A percentile compares a stretch with the other conserved stretches of the same genome.
phyloP scores from a whole-genome alignment of 1,284 basidiomycete genomes.

The Melampsora larici-populina region DNA sequence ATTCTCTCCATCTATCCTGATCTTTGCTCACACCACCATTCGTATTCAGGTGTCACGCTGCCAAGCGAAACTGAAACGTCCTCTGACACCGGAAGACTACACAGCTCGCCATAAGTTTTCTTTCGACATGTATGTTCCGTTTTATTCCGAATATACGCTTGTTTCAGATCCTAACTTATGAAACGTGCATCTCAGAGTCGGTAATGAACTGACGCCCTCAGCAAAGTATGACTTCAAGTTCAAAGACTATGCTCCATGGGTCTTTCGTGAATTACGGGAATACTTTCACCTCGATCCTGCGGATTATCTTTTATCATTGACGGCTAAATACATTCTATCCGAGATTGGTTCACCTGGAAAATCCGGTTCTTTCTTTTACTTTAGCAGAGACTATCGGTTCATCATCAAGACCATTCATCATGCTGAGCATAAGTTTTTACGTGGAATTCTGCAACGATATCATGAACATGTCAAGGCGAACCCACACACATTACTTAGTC shows the following conservation, averaged over 20 bases:
- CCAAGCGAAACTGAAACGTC: slow-evolving; percentile 86
- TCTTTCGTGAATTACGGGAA: slow-evolving; percentile 91
- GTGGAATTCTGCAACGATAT: slow-evolving; percentile 78
- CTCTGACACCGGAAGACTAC: slow-evolving; percentile 82
- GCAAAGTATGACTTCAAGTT: slow-evolving; percentile 98
- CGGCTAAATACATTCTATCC: slow-evolving; percentile 94
- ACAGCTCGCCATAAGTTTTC: slow-evolving; percentile 87
- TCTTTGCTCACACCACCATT: not conserved
- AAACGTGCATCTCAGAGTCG: slow-evolving; percentile 62
- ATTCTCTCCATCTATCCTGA: not conserved
- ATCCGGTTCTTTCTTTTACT: slow-evolving; percentile 98
- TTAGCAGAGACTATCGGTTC: slow-evolving; percentile 96
- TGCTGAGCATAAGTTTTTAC: slow-evolving; percentile 87
- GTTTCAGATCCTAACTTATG: not conserved
- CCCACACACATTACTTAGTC: slow-evolving; percentile 85
- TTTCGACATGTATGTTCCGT: slow-evolving; percentile 78
- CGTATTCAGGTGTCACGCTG: slow-evolving; percentile 77
- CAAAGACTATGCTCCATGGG: slow-evolving; percentile 98
- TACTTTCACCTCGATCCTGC: slow-evolving; percentile 93
- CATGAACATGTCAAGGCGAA: slow-evolving; percentile 82
- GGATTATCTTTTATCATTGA: slow-evolving; percentile 92
- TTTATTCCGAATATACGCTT: not conserved
- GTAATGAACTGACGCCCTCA: slow-evolving; percentile 93
- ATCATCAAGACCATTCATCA: slow-evolving; percentile 99
- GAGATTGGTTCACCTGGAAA: slow-evolving; percentile 98